Percentiles rank a stretch among this genome's conserved stretches.
phyloP scores from a whole-genome alignment of 1,284 basidiomycete genomes.

The Boletus subluridellus region DNA sequence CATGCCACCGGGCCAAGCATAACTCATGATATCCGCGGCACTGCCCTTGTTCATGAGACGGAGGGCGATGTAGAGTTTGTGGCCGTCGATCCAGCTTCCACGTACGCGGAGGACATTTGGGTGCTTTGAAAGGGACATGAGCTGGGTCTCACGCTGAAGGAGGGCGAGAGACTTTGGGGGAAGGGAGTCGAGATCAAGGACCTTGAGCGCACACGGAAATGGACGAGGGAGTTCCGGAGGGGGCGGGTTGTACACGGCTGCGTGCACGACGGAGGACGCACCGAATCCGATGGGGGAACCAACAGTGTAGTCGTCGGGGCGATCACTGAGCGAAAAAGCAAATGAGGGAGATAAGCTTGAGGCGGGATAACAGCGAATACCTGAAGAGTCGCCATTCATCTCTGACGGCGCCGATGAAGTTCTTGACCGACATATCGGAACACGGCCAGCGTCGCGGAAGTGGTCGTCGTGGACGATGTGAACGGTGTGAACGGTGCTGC shows the following conservation, averaged over 20 bases:
- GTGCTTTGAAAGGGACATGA: constrained; percentile 93
- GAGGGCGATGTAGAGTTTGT: constrained; percentile 81
- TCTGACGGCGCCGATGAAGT: constrained; percentile 71
- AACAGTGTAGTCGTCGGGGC: constrained; percentile 66
- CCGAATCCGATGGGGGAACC: constrained; percentile 79
- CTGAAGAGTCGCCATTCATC: constrained; percentile 85
- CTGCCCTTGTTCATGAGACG: constrained; percentile 88
- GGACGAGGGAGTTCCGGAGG: constrained; percentile 33
- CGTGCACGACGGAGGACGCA: constrained; percentile 82
- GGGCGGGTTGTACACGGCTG: constrained; percentile 61
- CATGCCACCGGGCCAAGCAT: constrained; percentile 81
- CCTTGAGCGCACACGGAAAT: constrained; percentile 77
- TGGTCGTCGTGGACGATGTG: constrained; percentile 8
- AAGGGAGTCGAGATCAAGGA: constrained; percentile 80
- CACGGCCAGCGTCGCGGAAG: neutral
- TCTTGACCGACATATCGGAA: constrained; percentile 14
- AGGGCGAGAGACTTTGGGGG: constrained; percentile 64
- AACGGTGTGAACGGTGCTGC: neutral
- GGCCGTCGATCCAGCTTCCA: constrained; percentile 82
- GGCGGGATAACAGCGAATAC: constrained; percentile 36
- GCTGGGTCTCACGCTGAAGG: constrained; percentile 79
- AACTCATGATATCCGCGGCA: constrained; percentile 82
- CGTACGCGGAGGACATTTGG: constrained; percentile 88
- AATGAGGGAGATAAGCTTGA: neutral
- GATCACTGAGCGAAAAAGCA: constrained; percentile 48